Conservation (phyloP, 2,329 filamentous ascomycete genomes). For the Neopestalotiopsis sp. region DNA sequence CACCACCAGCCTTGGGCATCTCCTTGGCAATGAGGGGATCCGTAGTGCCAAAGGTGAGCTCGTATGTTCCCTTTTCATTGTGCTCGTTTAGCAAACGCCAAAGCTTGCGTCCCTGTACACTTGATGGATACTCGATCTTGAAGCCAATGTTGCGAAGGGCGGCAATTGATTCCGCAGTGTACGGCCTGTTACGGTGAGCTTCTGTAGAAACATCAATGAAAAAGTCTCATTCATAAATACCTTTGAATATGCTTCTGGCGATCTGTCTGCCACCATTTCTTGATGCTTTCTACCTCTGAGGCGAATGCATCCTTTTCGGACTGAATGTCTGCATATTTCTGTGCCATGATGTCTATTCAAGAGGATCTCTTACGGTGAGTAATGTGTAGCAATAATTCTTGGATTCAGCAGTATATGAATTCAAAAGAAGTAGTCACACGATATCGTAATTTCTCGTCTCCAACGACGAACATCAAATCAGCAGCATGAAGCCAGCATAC, state of each 20-base stretch:
- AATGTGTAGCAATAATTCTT: background rate
- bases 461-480: background rate
- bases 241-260: conserved; percentile 23
- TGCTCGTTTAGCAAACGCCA: conserved; percentile 21
- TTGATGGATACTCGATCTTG: conserved; percentile 21
- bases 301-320: conserved; percentile 19
- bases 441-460: background rate
- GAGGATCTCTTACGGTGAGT: background rate
- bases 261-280: conserved; percentile 23
- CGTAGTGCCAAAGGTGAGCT: conserved; percentile 21
- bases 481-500: background rate
- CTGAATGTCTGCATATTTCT: conserved; percentile 18
- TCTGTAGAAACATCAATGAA: background rate
- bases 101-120: conserved; percentile 21
- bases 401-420: background rate
- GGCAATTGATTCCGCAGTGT: conserved; percentile 21
- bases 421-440: background rate
- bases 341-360: conserved; percentile 12
- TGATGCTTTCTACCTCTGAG: conserved; percentile 18
- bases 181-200: conserved; percentile 5
- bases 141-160: conserved; percentile 22
- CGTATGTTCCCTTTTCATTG: conserved; percentile 21
- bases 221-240: background rate
- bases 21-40: conserved; percentile 21
- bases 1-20: conserved; percentile 17